phyloP scores from a whole-genome alignment of 139 green algal species.

The Chlorella ohadii region DNA sequence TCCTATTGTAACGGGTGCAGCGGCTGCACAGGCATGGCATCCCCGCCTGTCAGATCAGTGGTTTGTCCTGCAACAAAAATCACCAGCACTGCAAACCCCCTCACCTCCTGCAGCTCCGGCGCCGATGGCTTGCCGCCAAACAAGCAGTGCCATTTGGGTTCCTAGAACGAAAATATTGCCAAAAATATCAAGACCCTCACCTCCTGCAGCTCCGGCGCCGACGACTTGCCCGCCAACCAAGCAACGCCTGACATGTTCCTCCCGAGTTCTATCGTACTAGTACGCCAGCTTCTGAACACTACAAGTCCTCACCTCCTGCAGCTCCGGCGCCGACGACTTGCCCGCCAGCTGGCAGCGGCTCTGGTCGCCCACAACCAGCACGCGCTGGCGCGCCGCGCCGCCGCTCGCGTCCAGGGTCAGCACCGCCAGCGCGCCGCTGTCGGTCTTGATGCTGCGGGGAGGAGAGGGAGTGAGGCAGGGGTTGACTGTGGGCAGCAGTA shows the following conservation, averaged over 20 bases:
- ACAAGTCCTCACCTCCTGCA: conserved; percentile 24
- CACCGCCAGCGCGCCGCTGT: background rate
- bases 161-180: no score
- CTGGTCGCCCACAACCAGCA: background rate
- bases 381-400: background rate
- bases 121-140: background rate
- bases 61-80: no score
- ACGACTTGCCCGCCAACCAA: background rate
- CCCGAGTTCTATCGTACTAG: no score
- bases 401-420: background rate
- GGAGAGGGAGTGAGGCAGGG: background rate
- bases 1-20: no score
- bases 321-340: background rate
- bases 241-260: no score
- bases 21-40: no score
- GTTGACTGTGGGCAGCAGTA: no score
- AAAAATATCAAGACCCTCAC: no score
- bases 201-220: conserved; percentile 1
- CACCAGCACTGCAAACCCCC: no score
- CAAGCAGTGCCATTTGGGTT: no score
- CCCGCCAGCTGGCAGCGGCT: background rate
- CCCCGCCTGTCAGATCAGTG: no score
- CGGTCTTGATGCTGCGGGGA: background rate
- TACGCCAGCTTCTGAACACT: no score
- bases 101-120: conserved; percentile 6